Conservation (phyloP, 768 basidiomycete species). For the Rossbeevera mucosa region DNA sequence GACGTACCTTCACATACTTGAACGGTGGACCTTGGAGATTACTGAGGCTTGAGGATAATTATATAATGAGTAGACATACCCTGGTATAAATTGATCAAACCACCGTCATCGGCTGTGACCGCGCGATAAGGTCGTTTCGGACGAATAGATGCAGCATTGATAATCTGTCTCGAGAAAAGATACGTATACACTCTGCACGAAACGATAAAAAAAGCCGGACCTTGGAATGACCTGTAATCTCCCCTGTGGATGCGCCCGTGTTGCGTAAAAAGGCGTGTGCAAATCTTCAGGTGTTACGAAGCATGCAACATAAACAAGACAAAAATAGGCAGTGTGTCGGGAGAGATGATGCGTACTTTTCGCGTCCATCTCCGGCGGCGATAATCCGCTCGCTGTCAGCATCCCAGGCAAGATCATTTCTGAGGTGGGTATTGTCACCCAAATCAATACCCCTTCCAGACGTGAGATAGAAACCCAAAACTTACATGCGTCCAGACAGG, state of each 20-base stretch:
- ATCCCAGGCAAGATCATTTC: slow-evolving; percentile 96
- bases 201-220: slow-evolving; percentile 31
- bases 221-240: slow-evolving; percentile 88
- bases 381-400: slow-evolving; percentile 95
- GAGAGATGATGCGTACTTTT: slow-evolving; percentile 49
- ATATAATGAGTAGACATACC: slow-evolving; percentile 37
- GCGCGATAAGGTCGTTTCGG: slow-evolving; percentile 89
- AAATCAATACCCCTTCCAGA: background rate
- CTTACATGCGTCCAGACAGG: slow-evolving; percentile 67
- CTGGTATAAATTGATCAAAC: slow-evolving; percentile 75
- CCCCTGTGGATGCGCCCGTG: slow-evolving; percentile 79
- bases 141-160: slow-evolving; percentile 87
- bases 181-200: background rate
- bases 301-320: background rate
- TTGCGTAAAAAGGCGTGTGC: slow-evolving; percentile 83
- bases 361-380: slow-evolving; percentile 87
- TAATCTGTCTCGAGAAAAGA: slow-evolving; percentile 40
- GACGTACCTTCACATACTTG: slow-evolving; percentile 75
- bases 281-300: slow-evolving; percentile 44
- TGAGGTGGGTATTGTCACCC: slow-evolving; percentile 25
- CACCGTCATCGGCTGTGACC: slow-evolving; percentile 83
- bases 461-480: background rate
- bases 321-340: background rate
- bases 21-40: slow-evolving; percentile 62
- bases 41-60: background rate